Evolutionary conservation across 2,329 filamentous ascomycete genomes (phyloP).

Genomic region (Alternaria brassicicola): DNA sequence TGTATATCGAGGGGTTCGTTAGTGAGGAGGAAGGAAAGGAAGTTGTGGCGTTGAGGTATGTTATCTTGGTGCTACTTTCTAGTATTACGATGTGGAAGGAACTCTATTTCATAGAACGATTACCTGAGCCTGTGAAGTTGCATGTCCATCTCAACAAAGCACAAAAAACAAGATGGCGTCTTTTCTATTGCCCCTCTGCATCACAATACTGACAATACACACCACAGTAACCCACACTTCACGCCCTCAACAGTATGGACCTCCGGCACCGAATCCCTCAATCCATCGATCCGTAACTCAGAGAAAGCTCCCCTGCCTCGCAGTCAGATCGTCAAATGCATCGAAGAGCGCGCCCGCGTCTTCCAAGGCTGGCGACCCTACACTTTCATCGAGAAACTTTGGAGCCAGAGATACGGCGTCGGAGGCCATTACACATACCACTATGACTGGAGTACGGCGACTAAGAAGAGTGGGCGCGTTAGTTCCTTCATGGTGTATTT

Average conservation of each 20-base stretch:
- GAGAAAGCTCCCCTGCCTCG: slow-evolving; percentile 54
- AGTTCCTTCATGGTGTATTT: slow-evolving; percentile 69
- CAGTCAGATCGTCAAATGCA: slow-evolving; percentile 60
- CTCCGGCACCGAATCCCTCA: slow-evolving; percentile 54
- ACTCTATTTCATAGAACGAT: background rate
- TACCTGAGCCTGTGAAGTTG: background rate
- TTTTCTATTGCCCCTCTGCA: background rate
- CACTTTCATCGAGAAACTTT: slow-evolving; percentile 65
- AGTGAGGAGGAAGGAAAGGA: slow-evolving; percentile 56
- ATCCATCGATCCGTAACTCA: slow-evolving; percentile 59
- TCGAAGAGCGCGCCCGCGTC: slow-evolving; percentile 62
- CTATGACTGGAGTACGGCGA: slow-evolving; percentile 58
- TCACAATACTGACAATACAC: background rate
- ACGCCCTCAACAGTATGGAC: slow-evolving; percentile 62
- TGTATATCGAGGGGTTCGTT: slow-evolving; percentile 65
- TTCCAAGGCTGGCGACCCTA: slow-evolving; percentile 67
- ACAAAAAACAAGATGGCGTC: background rate
- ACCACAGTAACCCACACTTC: slow-evolving; percentile 56
- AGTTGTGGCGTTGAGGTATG: slow-evolving; percentile 60
- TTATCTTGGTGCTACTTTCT: background rate
- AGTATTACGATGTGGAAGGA: background rate
- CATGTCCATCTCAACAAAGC: background rate
- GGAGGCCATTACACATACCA: slow-evolving; percentile 65
- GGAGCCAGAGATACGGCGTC: slow-evolving; percentile 64
- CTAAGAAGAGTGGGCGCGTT: slow-evolving; percentile 50